Evolutionary conservation across 768 basidiomycete genomes (phyloP).

Genomic region (Goffeauzyma gilvescens): DNA sequence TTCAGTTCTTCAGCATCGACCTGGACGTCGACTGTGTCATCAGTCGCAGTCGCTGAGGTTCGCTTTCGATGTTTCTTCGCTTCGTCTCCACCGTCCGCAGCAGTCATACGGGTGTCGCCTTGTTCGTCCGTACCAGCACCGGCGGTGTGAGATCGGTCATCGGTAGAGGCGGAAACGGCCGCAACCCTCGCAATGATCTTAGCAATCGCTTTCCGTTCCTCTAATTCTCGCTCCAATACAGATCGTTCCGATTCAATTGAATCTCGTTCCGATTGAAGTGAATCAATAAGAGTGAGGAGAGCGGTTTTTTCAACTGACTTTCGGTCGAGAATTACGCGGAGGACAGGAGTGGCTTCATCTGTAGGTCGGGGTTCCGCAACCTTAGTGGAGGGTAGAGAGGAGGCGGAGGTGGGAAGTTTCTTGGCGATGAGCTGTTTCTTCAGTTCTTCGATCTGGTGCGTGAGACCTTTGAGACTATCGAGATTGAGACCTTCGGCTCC

Average conservation of each 20-base stretch:
- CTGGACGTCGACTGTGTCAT: too few relatives aligned
- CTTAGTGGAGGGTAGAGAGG: not conserved
- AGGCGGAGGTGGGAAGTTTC: not conserved
- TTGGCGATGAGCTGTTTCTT: slow-evolving; percentile 7
- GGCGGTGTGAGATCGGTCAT: too few relatives aligned
- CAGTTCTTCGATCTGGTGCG: slow-evolving; percentile 5
- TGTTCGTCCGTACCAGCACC: too few relatives aligned
- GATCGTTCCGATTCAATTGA: slow-evolving; percentile 7
- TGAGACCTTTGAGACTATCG: not conserved
- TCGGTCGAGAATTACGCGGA: too few relatives aligned
- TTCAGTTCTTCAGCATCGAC: not conserved
- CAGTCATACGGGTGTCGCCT: too few relatives aligned
- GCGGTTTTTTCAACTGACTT: slow-evolving; percentile 5
- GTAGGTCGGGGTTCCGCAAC: not conserved
- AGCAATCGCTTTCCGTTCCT: slow-evolving; percentile 1
- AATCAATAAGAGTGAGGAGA: slow-evolving; percentile 12
- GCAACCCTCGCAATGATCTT: too few relatives aligned
- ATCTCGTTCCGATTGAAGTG: slow-evolving; percentile 16
- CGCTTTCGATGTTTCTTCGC: not conserved
- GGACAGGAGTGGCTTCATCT: too few relatives aligned
- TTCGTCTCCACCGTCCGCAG: not conserved
- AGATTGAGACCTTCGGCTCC: slow-evolving; percentile 8
- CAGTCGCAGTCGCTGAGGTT: slow-evolving; percentile 2
- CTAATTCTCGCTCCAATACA: slow-evolving; percentile 8
- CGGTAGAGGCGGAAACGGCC: too few relatives aligned